Conservation (phyloP, 2,329 filamentous ascomycete genomes). For the Phialophora macrospora region DNA sequence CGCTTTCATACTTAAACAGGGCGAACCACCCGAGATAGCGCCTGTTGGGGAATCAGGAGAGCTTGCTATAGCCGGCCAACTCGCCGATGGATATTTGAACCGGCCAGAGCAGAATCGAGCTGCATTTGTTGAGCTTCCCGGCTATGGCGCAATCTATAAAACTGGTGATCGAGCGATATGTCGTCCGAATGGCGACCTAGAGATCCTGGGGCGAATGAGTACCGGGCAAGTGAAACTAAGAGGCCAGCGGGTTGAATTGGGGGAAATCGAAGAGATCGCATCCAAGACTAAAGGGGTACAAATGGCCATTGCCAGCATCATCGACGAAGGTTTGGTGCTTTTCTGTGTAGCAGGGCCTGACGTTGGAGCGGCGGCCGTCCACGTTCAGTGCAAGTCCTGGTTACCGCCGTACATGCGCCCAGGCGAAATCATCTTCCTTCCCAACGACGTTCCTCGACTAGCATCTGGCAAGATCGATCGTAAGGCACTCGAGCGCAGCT, state of each 20-base stretch:
- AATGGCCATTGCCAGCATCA: constrained; percentile 68
- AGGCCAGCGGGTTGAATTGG: constrained; percentile 80
- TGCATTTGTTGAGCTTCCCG: constrained; percentile 69
- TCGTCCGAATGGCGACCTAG: constrained; percentile 69
- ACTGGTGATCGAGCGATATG: constrained; percentile 84
- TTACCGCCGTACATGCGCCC: constrained; percentile 85
- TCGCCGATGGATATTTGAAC: constrained; percentile 82
- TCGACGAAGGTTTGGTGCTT: constrained; percentile 71
- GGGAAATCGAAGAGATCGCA: constrained; percentile 74
- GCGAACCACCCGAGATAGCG: constrained; percentile 57
- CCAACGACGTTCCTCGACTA: constrained; percentile 71
- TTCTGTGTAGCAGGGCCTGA: constrained; percentile 67
- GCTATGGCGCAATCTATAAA: constrained; percentile 74
- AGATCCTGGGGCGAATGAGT: constrained; percentile 79
- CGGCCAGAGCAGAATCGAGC: constrained; percentile 72
- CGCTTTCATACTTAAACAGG: constrained; percentile 68
- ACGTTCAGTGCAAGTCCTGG: constrained; percentile 70
- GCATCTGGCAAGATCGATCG: constrained; percentile 84
- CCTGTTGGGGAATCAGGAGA: constrained; percentile 74
- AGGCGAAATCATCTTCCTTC: constrained; percentile 66
- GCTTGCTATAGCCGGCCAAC: constrained; percentile 80
- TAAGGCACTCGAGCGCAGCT: constrained; percentile 59
- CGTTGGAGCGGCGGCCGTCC: constrained; percentile 53
- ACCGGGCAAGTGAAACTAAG: constrained; percentile 85
- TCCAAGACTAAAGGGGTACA: constrained; percentile 66